Base-by-base conservation (phyloP, 352 stramenopile species). In the Globisporangium takayamanum region DNA sequence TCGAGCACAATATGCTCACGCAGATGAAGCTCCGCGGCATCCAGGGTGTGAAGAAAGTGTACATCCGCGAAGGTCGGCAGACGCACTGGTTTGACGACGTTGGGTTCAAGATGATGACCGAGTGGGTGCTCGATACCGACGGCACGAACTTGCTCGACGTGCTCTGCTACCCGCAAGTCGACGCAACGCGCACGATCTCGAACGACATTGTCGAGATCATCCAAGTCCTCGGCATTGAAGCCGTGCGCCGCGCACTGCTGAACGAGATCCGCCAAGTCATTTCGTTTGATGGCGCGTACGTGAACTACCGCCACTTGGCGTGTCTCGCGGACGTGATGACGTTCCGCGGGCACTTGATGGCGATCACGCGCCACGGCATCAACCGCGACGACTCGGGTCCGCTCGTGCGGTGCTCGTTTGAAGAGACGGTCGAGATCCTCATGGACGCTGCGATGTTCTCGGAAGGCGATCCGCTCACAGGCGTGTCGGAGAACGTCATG, bases 201-300 rank as follows among this genome's bases (percentile, higher is more conserved):
- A 99, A 99, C 74, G 96, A 99, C 67, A 98, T 99, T 69, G 96
- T 99, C 47, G 97, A 99, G 81, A 98, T 99, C 48, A 99, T 99
- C 67, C 86, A 94, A 54, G 93, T 98, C 44, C 72, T 97, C n/a
- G 90, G 90, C 56, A 96, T 96, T 61, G 90, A 97, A 62, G 90
- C 89, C 55, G 86, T 94, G 54, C 86, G 90, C 57, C 81, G 87
- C 26, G 86, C 88, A 39, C 60, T 97, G 60, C 74, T 97, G 63
- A 96, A 98, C 68, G 97, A 99, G 73, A 95, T 99, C 42, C 88
- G 96, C 47, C 97, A 97, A 67, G 95, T 99, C 36, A 98, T 99
- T 80, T 98, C 87, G 59, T 99, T 99, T 71, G 97, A 99, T 88
- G 96, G 96, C 73, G 96, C 96, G 18, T 99, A 99, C 78, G 97